Evolutionary conservation across 1,139 yeast genomes (phyloP).

Genomic region (Sugiyamaella neomexicana): DNA sequence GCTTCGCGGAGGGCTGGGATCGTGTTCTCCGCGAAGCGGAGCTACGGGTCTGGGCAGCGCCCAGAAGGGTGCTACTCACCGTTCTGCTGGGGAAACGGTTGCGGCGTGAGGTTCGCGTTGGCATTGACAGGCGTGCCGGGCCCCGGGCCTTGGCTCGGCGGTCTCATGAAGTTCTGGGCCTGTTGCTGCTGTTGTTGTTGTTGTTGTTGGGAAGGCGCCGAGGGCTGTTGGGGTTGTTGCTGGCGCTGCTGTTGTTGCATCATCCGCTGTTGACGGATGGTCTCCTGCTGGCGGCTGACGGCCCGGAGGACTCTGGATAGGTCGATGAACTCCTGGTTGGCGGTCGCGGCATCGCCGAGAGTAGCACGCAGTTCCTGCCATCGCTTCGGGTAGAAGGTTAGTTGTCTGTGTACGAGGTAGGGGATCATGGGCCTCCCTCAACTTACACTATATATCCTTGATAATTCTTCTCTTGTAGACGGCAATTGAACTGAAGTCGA

Average conservation of each 20-base stretch:
- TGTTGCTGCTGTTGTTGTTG: slow-evolving; percentile 23
- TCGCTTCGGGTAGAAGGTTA: slow-evolving; percentile 39
- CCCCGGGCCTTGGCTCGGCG: slow-evolving; percentile 1
- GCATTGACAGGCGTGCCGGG: not conserved
- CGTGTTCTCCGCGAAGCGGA: no score
- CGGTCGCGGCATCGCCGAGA: slow-evolving; percentile 42
- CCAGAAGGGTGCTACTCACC: not conserved
- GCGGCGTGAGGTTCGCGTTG: slow-evolving; percentile 9
- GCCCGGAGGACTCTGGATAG: slow-evolving; percentile 35
- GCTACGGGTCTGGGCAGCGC: no score
- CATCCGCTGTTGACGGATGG: slow-evolving; percentile 34
- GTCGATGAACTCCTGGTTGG: slow-evolving; percentile 40
- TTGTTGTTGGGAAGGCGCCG: slow-evolving; percentile 18
- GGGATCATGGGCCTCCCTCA: not conserved
- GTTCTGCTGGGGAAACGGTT: not conserved
- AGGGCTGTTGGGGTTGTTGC: slow-evolving; percentile 27
- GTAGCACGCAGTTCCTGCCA: slow-evolving; percentile 38
- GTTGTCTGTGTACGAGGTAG: not conserved
- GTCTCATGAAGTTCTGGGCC: slow-evolving; percentile 2
- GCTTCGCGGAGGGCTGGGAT: no score
- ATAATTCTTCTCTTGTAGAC: slow-evolving; percentile 20
- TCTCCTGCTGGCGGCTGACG: slow-evolving; percentile 39
- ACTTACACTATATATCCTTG: slow-evolving; percentile 22
- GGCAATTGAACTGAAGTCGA: slow-evolving; percentile 10
- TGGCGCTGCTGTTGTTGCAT: slow-evolving; percentile 52